phyloP scores from a whole-genome alignment of 257 asterid species.

The Ilex asprella region DNA sequence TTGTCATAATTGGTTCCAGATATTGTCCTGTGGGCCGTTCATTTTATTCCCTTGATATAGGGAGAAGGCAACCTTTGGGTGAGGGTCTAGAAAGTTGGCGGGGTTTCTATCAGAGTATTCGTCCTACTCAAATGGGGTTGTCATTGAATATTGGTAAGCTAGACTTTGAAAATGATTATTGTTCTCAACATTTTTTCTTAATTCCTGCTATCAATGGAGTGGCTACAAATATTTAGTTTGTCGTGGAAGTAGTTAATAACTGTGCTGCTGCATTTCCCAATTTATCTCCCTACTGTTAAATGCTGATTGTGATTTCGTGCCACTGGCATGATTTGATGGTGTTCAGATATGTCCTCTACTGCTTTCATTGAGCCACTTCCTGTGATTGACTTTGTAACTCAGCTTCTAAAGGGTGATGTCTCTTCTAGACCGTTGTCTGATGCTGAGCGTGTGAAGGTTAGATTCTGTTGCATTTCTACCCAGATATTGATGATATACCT shows the following conservation, averaged over 20 bases:
- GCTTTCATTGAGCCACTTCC: conserved; percentile 19
- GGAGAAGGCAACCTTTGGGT: conserved; percentile 75
- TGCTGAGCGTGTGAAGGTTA: conserved; percentile 96
- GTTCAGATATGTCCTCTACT: conserved; percentile 17
- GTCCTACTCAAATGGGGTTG: conserved; percentile 98
- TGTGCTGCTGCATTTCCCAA: not conserved
- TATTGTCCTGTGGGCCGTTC: conserved; percentile 77
- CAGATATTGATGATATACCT: too few relatives aligned
- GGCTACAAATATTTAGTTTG: not conserved
- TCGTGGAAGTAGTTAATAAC: not conserved
- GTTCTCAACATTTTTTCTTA: not conserved
- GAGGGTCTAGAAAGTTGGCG: conserved; percentile 98
- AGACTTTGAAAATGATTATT: not conserved
- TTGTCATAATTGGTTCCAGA: conserved; percentile 22
- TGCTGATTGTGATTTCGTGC: too few relatives aligned
- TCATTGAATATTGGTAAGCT: conserved; percentile 57
- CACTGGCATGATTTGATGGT: too few relatives aligned
- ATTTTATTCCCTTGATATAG: conserved; percentile 75
- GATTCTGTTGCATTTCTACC: not conserved
- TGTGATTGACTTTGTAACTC: conserved; percentile 14
- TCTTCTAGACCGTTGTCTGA: conserved; percentile 68
- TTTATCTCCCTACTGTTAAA: too few relatives aligned
- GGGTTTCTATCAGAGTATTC: conserved; percentile 93
- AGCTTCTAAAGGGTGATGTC: conserved; percentile 14
- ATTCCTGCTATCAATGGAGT: not conserved